Conservation (phyloP, 1,139 yeast genomes). For the Sugiyamaella japonica region DNA sequence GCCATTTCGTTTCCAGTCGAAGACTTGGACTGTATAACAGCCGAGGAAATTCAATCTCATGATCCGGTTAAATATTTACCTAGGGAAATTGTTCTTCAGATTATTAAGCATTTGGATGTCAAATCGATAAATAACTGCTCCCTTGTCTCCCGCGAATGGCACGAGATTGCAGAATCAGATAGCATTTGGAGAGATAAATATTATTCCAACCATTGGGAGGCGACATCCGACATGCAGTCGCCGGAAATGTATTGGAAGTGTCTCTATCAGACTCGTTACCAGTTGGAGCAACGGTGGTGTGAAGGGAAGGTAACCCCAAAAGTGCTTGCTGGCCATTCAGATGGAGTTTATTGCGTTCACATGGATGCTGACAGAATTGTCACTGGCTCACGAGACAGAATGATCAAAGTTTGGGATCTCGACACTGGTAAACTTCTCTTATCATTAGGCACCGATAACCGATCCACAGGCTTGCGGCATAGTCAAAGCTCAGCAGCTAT, state of each 20-base stretch:
- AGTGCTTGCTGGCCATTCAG: constrained; percentile 39
- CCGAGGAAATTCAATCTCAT: constrained; percentile 27
- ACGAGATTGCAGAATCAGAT: constrained; percentile 26
- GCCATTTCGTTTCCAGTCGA: constrained; percentile 30
- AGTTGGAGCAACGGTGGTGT: constrained; percentile 38
- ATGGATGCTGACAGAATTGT: constrained; percentile 37
- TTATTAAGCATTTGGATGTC: constrained; percentile 30
- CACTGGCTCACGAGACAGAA: constrained; percentile 42
- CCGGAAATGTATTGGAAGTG: constrained; percentile 31
- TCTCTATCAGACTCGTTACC: constrained; percentile 33
- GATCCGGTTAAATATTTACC: constrained; percentile 28
- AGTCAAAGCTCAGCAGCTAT: background rate
- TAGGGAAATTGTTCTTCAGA: constrained; percentile 31
- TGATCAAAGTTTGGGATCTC: constrained; percentile 40
- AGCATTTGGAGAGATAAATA: constrained; percentile 35
- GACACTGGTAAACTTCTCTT: constrained; percentile 32
- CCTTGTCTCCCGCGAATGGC: constrained; percentile 34
- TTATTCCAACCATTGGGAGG: constrained; percentile 28
- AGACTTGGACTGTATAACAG: constrained; percentile 3
- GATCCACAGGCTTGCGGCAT: background rate
- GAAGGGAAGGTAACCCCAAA: constrained; percentile 29
- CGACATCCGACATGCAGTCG: constrained; percentile 21
- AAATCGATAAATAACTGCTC: constrained; percentile 28
- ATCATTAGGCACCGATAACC: constrained; percentile 28
- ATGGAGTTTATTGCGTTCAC: constrained; percentile 42